A percentile compares a stretch with the other conserved stretches of the same genome.
These are phyloP conservation scores for Phytopythium delawarense DNA, from an alignment of 352 stramenopile species.

Conservation along the genomic window DNA sequence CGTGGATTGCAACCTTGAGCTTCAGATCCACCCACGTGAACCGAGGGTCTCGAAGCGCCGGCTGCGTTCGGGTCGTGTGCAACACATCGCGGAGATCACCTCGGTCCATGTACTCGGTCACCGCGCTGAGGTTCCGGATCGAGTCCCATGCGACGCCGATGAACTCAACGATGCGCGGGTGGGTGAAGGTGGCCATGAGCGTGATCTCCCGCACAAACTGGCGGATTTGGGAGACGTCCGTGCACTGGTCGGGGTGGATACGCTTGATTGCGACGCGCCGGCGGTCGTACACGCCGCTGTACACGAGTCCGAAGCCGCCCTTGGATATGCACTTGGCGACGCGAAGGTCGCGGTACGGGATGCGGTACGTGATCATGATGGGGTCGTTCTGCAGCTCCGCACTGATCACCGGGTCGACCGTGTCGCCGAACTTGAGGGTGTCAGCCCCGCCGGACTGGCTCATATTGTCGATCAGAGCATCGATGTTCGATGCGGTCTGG, in stretches of 20 bases:
- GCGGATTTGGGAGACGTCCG: constrained; percentile 28
- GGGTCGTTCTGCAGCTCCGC: constrained; percentile 32
- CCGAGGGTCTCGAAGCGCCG: constrained; percentile 9
- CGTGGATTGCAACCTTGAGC: constrained; percentile 51
- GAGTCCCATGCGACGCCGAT: constrained; percentile 66
- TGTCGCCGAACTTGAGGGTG: constrained; percentile 37
- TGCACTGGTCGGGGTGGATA: constrained; percentile 30
- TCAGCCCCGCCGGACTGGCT: constrained; percentile 15
- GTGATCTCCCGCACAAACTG: constrained; percentile 54
- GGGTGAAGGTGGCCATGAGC: constrained; percentile 55
- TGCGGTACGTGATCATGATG: constrained; percentile 27
- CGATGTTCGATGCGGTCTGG: not conserved
- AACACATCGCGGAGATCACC: constrained; percentile 64
- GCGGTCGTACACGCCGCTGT: constrained; percentile 26
- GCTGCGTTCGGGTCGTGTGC: constrained; percentile 27
- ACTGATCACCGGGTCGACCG: constrained; percentile 30
- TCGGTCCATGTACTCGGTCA: constrained; percentile 76
- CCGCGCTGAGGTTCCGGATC: constrained; percentile 41
- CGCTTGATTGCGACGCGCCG: constrained; percentile 40
- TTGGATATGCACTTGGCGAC: constrained; percentile 38
- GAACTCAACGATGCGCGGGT: constrained; percentile 67
- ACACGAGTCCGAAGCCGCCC: constrained; percentile 41
- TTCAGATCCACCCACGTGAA: constrained; percentile 53
- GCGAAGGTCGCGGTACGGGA: constrained; percentile 34
- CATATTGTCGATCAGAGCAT: constrained; percentile 11